Evolutionary conservation across 495 filamentous ascomycete species (phyloP).

Genomic region (Hyaloscypha bicolor): DNA sequence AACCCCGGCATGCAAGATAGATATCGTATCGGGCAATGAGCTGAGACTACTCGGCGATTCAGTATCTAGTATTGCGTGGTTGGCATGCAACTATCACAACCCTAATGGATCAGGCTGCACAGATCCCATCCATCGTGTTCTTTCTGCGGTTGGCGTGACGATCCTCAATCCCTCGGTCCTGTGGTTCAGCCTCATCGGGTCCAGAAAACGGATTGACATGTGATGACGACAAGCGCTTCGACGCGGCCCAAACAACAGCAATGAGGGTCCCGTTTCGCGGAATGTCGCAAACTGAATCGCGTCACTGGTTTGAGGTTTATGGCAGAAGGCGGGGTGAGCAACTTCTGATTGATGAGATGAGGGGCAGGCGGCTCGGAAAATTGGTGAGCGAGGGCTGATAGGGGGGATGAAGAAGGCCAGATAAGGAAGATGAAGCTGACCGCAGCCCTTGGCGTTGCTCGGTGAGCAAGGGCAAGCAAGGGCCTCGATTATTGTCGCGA

Average conservation of each 20-base stretch:
- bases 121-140: background rate
- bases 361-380: background rate
- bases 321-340: constrained; percentile 1
- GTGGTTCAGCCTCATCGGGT: constrained; percentile 10
- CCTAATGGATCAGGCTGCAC: no score
- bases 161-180: background rate
- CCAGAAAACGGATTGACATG: constrained; percentile 6
- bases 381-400: background rate
- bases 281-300: background rate
- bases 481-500: background rate
- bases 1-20: no score
- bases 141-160: background rate
- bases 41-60: no score
- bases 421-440: background rate
- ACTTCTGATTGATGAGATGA: background rate
- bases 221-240: constrained; percentile 23
- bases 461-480: no score
- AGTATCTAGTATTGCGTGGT: background rate
- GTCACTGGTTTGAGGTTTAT: constrained; percentile 8
- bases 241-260: constrained; percentile 7
- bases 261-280: background rate
- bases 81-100: background rate
- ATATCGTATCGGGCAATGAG: no score
- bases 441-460: background rate
- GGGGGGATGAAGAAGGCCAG: background rate